phyloP scores from a whole-genome alignment of 2,329 filamentous ascomycete genomes.

The Aplosporella prunicola region DNA sequence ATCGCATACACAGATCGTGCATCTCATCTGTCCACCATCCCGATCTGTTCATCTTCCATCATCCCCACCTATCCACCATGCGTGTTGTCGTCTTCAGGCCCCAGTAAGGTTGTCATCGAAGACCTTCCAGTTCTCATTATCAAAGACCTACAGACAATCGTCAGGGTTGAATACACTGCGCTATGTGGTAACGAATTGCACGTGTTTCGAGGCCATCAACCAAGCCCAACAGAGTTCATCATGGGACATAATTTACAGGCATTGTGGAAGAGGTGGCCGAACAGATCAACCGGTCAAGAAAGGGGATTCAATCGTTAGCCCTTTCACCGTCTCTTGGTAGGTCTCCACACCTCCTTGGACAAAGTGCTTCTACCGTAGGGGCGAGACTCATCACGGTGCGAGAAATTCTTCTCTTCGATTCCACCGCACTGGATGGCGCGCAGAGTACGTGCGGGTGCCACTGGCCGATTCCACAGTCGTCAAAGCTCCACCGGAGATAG shows the following conservation, averaged over 20 bases:
- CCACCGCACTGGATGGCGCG: conserved; percentile 58
- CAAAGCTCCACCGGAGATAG: conserved; percentile 60
- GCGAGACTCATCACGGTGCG: conserved; percentile 68
- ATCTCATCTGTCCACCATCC: no score
- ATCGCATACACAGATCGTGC: no score
- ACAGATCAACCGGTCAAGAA: conserved; percentile 57
- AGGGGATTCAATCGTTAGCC: conserved; percentile 71
- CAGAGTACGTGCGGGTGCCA: conserved; percentile 57
- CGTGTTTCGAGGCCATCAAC: conserved; percentile 73
- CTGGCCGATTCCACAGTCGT: conserved; percentile 72
- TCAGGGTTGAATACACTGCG: conserved; percentile 74
- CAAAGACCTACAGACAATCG: conserved; percentile 64
- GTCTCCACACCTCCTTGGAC: conserved; percentile 43
- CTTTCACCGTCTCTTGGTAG: conserved; percentile 54
- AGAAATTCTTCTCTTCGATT: conserved; percentile 63
- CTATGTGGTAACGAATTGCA: conserved; percentile 87
- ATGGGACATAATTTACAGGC: conserved; percentile 83
- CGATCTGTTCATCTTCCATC: background rate
- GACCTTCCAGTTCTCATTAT: conserved; percentile 70
- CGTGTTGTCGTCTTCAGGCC: conserved; percentile 81
- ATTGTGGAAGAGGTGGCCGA: conserved; percentile 58
- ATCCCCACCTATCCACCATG: conserved; percentile 48
- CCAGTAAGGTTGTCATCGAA: conserved; percentile 64
- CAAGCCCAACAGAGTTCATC: conserved; percentile 54
- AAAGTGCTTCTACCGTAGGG: conserved; percentile 81